Percentiles rank a stretch among this genome's conserved stretches.
phyloP scores from a whole-genome alignment of 106 monocot species.

The Ottelia alismoides region DNA sequence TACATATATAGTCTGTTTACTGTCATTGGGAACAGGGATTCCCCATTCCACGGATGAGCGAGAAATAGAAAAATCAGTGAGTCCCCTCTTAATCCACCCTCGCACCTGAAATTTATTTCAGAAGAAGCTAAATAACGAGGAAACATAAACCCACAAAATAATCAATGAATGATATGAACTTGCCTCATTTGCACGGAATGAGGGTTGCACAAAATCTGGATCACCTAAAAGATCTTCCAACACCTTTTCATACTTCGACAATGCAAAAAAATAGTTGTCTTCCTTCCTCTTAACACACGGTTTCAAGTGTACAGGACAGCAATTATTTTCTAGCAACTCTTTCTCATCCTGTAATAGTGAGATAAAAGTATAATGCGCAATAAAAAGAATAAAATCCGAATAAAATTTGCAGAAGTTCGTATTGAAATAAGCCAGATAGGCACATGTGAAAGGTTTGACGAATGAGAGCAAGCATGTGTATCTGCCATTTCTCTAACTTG shows the following conservation, averaged over 20 bases:
- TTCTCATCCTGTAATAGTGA: constrained; percentile 99
- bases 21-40: constrained; percentile 86
- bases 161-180: no score
- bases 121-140: no score
- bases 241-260: constrained; percentile 83
- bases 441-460: no score
- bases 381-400: no score
- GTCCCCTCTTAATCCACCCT: constrained; percentile 85
- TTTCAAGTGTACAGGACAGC: constrained; percentile 82
- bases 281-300: constrained; percentile 82
- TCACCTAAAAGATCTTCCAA: constrained; percentile 75
- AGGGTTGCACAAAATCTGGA: constrained; percentile 83
- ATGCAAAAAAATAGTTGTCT: constrained; percentile 93
- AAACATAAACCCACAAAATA: no score
- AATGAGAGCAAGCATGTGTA: no score
- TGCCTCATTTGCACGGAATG: constrained; percentile 90
- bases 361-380: no score
- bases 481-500: no score
- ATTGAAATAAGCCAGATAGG: no score
- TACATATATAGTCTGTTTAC: constrained; percentile 90
- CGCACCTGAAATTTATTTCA: constrained; percentile 50
- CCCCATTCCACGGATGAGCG: constrained; percentile 98
- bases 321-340: constrained; percentile 79
- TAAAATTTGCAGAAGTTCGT: no score
- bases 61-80: constrained; percentile 92